Evolutionary conservation across 2,329 filamentous ascomycete genomes (phyloP), one percentile per base, ranked within the genome.

Genomic region (Zymoseptoria passerinii): DNA sequence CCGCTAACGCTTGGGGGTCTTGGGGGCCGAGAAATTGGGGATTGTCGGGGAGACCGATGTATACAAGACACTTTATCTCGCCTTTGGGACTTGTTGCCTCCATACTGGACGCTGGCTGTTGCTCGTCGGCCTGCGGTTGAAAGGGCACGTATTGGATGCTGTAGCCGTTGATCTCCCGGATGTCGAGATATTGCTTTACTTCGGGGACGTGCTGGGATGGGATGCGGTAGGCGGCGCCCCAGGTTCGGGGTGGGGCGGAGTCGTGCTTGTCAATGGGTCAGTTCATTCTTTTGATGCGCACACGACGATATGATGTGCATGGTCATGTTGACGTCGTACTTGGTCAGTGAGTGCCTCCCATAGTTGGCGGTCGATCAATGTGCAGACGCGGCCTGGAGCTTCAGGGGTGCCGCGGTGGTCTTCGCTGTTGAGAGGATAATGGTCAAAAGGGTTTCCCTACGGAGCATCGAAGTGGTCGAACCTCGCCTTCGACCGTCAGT

Each of bases 131-230:
- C 10, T 29, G 28, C 3, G 35, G 35, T 40, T 62, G 59, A 58
- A 97, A 96, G 0, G 88, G 84, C 28, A 91, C 90, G 73, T 91
- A 90, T 74, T 96, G 92, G 65, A 96, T 95, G 56, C 86, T 89
- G 75, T 99, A 99, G 27, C 94, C 94, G 76, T 97, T 96, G 71
- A 97, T 96, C 75, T 99, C 94, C 51, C 94, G 87, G 64, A 96
- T 92, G 74, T 97, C 92, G 52, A 99, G 88, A 72, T 96, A 96
- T 59, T 86, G 82, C 66, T 89, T 87, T 3, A 96, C 92, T 75
- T 92, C 87, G 60, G 84, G 81, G 20, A 95, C 90, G 78, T 6
- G 85, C 74, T 28, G 81, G 79, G 74, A 96, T 92, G 70, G 92
- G 88, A 77, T 96, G 95, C 63, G 68, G 55, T 74, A 74, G 23